Base-by-base conservation (phyloP, 2,329 filamentous ascomycete genomes). In the Phoma sp. region DNA sequence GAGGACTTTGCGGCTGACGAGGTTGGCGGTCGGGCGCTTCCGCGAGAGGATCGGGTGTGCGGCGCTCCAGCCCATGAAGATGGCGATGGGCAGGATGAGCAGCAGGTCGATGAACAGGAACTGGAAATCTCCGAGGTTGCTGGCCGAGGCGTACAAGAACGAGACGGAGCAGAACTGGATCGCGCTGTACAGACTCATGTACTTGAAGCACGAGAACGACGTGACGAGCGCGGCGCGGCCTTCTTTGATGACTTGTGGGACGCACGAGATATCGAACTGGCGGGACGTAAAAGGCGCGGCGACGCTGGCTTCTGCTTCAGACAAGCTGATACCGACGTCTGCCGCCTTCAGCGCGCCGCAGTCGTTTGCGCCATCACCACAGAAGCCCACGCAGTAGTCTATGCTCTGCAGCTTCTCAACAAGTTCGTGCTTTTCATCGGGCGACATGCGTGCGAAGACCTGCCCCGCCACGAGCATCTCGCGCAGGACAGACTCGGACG, bases 131-230 rank as follows among this genome's bases (percentile, higher is more conserved):
- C 95, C 96, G 6, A 99, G 81, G 72, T 99, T 99, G 8, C 91
- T 96, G 10, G 90, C 96, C 7, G 88, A 92, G 6, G 92, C 91
- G 75, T 99, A 99, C 15, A 99, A 83, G 73, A 99, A 97, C 82
- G 90, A 96, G 70, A 99, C 96, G 0, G 91, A 92, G 7, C 92
- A 96, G 80, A 99, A 99, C 75, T 99, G 95, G 63, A 99, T 99
- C n/a, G 95, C 94, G 2, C 93, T 98, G 80, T 99, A 99, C 62
- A 99, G 78, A 67, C 91, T 96, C 96, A 99, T 99, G 78, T 96
- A 99, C 80, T 98, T 99, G 84, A 99, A 99, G 80, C 95, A 99
- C 79, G 91, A 96, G 80, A 99, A 99, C 76, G 92, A 96, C 12
- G 95, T 99, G n/a, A 98, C 93, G 31, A 99, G 83, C 31, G 96